Base-by-base conservation (phyloP, 116 monocot species). In the Phalaenopsis hybrid region DNA sequence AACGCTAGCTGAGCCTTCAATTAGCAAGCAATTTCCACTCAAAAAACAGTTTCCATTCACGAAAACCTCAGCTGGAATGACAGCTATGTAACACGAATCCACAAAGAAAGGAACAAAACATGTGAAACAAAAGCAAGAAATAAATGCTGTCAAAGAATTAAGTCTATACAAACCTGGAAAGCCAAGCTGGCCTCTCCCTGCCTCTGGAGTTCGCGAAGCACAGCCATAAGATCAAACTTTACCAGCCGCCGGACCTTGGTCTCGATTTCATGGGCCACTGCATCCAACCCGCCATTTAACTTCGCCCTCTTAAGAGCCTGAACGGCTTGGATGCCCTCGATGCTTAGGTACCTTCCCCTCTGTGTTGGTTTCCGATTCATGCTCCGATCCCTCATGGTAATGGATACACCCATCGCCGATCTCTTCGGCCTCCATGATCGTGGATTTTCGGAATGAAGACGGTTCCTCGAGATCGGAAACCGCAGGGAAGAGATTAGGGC, bases 351-450 rank as follows among this genome's bases (percentile, higher is more conserved):
- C 70, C 97, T 86, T 1, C 97, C 97, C 74, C 86, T 88, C 81
- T 97, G 97, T 10, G 83, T 85, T 4, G 94, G 97, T 84, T 88
- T 94, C 73, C 97, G 85, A 82, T 94, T 97, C 88, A 94, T 94
- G 87, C 88, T 79, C 86, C 93, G 85, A 79, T 97, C 94, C 72
- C 92, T 87, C 91, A 94, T 91, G 65, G 80, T 81, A 44, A 89
- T 76, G 4, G 43, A 46, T 18, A 20, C 31, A 63, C 18, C 8
- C 44, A n/a, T 76, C 50, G 4, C 50, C 33, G 52, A 21, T 41
- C 81, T 75, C 75, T 21, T 45, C 75, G n/a, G 45, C 18, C 46
- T 75, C 75, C 75, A 46, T n/a, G 75, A 46, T 46, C 21, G 75
- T 10, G 46, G 75, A 45, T 46, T 21, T 46, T 5, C 44, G n/a